phyloP scores from a whole-genome alignment of 2,329 filamentous ascomycete species.

The Sclerotinia sclerotiorum region DNA sequence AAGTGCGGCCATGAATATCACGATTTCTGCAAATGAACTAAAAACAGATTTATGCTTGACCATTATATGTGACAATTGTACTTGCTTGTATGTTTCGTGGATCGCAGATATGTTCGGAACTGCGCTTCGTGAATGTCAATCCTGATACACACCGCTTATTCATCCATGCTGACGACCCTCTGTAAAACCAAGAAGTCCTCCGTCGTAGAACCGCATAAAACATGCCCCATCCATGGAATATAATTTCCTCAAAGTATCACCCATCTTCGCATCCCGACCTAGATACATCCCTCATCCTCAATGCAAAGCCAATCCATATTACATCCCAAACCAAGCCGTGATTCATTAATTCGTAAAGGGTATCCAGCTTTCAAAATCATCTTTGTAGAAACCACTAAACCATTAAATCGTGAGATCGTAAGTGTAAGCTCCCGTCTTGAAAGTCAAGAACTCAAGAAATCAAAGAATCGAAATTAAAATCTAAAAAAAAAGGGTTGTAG shows the following conservation, averaged over 20 bases:
- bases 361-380: constrained; percentile 1
- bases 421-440: background rate
- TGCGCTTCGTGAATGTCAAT: background rate
- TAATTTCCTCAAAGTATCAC: background rate
- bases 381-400: constrained; percentile 7
- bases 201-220: background rate
- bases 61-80: background rate
- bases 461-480: background rate
- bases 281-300: background rate
- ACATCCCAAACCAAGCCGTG: constrained; percentile 10
- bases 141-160: background rate
- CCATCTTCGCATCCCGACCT: background rate
- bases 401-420: constrained; percentile 7
- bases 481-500: background rate
- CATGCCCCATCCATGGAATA: background rate
- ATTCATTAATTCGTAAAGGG: constrained; percentile 9
- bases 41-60: background rate
- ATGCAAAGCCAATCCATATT: background rate
- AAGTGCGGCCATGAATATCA: constrained; percentile 38
- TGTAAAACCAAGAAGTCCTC: background rate
- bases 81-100: background rate
- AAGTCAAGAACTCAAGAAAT: background rate
- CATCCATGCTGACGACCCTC: background rate
- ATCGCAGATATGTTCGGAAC: background rate
- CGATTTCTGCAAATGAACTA: constrained; percentile 27